Base-by-base conservation (phyloP, 129 eudicot species). In the carrot (Daucus carota) region DNA sequence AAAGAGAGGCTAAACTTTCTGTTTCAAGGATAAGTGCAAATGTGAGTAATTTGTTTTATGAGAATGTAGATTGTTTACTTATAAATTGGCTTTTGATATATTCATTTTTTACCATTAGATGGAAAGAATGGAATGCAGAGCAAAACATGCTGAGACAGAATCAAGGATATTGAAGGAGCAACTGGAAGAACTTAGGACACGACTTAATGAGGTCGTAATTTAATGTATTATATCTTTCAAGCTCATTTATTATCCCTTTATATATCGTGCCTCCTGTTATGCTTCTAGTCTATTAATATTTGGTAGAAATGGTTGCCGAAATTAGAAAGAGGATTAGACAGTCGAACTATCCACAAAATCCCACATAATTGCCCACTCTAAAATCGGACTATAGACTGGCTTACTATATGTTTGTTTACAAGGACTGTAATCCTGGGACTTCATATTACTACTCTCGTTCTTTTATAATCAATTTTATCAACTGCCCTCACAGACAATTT, bases 81-180 rank as follows among this genome's bases (percentile, higher is more conserved):
- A 40, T 54, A n/a, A 34, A 70, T 75, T 76, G 33, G 73, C 67
- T 57, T 81, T 68, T 81, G 18, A 72, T 46, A n/a, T 52, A 40
- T 75, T 52, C 38, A 72, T 67, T 28, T 71, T 44, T 66, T 72
- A 18, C 73, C 46, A 82, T 67, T 81, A 95, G 99, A 94, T 95
- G 75, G 96, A 95, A 82, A 90, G 68, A 81, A 89, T 86, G 94
- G 96, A 91, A 84, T 89, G 85, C 73, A 88, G 80, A 82, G 99
- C 97, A 78, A 78, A 54, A 63, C 88, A 85, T 83, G 94, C 96
- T 24, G 97, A 95, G 83, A 80, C 85, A 65, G 99, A 92, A 84
- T 89, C 99, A 36, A 68, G 31, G 65, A 41, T 86, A 36, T 81
- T 91, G 75, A 89, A 81, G 81, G 88, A 88, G 80, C 92, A 95